Evolutionary conservation across 306 rosid species (phyloP).

Genomic region (Sphenostylis stenocarpa): DNA sequence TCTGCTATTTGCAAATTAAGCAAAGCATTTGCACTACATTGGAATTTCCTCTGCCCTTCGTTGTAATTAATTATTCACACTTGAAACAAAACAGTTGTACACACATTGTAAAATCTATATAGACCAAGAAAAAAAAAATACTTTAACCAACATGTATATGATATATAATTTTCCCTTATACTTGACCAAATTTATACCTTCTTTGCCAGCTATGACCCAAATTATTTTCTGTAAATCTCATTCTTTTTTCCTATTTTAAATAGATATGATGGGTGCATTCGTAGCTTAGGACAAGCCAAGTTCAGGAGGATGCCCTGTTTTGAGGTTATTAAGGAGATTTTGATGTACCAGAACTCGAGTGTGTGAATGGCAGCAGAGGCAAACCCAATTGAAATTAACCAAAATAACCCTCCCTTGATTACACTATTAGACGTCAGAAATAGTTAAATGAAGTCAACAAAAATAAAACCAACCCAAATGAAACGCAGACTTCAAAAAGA

Average conservation of each 20-base stretch:
- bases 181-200: not conserved
- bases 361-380: not conserved
- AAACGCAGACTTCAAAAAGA: not conserved
- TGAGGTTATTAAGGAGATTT: not conserved
- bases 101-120: not conserved
- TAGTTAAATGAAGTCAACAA: conserved; percentile 23
- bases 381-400: conserved; percentile 3
- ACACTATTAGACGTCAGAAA: not conserved
- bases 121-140: not conserved
- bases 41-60: not conserved
- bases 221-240: not conserved
- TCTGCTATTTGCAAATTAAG: not conserved
- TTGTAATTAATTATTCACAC: not conserved
- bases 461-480: not conserved
- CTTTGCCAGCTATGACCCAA: not conserved
- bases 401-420: not conserved
- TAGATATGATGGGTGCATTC: not conserved
- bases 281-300: not conserved
- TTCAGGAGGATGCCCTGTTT: not conserved
- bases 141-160: not conserved
- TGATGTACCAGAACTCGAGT: not conserved
- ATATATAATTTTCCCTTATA: not conserved
- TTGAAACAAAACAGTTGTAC: not conserved
- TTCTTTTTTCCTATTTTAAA: not conserved
- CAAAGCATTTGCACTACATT: not conserved